phyloP scores from a whole-genome alignment of 192 early-diverging fungal genomes.

The Backusella psychrophila region DNA sequence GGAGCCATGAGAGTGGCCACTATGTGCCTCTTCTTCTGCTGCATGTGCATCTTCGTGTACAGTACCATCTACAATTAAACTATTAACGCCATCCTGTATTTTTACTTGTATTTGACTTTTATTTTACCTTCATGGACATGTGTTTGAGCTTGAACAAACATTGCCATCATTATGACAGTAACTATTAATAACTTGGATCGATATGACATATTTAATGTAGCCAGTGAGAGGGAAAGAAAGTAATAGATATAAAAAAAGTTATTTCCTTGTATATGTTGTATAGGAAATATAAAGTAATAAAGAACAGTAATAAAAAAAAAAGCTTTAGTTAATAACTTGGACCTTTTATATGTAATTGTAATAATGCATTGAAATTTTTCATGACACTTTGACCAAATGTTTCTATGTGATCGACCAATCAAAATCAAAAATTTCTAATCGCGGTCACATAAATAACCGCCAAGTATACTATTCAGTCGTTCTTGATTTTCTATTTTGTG shows the following conservation, averaged over 20 bases:
- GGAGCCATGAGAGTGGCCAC: neutral
- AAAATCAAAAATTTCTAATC: conserved; percentile 15
- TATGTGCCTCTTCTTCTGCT: neutral
- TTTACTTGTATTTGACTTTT: neutral
- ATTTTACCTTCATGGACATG: conserved; percentile 9
- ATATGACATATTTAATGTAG: neutral
- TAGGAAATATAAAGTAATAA: neutral
- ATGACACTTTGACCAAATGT: neutral
- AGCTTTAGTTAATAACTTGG: neutral
- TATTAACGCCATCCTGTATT: neutral
- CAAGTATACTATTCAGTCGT: neutral
- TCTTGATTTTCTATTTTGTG: neutral
- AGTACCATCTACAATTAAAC: neutral
- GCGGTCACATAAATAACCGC: conserved; percentile 5
- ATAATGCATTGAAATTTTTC: conserved; percentile 7
- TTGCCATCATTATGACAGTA: neutral
- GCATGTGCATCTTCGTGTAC: neutral
- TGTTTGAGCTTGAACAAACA: neutral
- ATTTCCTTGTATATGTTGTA: neutral
- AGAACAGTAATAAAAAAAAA: neutral
- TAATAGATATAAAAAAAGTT: neutral
- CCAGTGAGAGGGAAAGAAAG: neutral
- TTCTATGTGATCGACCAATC: neutral
- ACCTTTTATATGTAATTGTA: neutral
- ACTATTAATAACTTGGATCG: neutral